Evolutionary conservation across 345 rosid genomes (phyloP).

Genomic region (Cardamine occulta): DNA sequence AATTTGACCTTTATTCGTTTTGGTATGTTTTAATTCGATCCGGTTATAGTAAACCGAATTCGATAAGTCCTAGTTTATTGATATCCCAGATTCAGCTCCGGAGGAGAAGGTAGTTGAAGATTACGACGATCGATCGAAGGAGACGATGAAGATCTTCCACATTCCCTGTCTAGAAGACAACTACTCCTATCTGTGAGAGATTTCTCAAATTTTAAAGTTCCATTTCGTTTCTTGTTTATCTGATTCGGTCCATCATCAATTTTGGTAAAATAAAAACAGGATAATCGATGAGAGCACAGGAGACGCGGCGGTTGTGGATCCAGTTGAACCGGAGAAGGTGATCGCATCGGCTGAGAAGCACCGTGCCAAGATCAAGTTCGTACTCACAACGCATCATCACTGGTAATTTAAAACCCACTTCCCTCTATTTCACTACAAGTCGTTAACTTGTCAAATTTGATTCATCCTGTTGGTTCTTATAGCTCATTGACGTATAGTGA

Average conservation of each 20-base stretch:
- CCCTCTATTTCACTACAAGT: not conserved
- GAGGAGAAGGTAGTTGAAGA: not conserved
- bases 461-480: not conserved
- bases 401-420: conserved; percentile 48
- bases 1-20: not conserved
- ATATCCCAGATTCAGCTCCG: not conserved
- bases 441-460: conserved; percentile 3
- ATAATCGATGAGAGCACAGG: conserved; percentile 75
- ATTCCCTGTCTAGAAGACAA: conserved; percentile 89
- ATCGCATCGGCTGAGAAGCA: conserved; percentile 57
- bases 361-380: conserved; percentile 57
- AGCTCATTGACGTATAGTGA: not conserved
- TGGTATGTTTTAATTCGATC: conserved; percentile 13
- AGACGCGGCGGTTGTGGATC: conserved; percentile 97
- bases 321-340: conserved; percentile 81
- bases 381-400: conserved; percentile 96
- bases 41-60: conserved; percentile 15
- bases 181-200: conserved; percentile 75
- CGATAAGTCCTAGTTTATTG: not conserved
- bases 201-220: not conserved
- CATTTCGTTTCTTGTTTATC: not conserved
- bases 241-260: conserved; percentile 7
- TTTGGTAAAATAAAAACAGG: conserved; percentile 38
- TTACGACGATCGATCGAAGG: conserved; percentile 24
- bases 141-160: conserved; percentile 63